A percentile compares a stretch with the other conserved stretches of the same genome.
These are phyloP conservation scores for Hymenoscyphus occultus DNA, from an alignment of 2,329 filamentous ascomycete genomes.

Conservation along the genomic window DNA sequence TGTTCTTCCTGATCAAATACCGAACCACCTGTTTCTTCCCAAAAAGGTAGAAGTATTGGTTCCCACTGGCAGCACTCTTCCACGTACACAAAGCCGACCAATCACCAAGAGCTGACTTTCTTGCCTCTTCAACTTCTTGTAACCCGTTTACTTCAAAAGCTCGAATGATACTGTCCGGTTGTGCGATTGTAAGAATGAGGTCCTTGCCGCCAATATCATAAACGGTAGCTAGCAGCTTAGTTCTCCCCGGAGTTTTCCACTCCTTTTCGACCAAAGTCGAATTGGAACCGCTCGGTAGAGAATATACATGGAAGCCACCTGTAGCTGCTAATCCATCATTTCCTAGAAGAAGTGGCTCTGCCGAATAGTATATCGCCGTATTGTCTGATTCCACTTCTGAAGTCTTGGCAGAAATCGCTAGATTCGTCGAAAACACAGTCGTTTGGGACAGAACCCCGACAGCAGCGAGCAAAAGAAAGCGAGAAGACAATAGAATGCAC, in stretches of 20 bases:
- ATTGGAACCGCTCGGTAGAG: neutral
- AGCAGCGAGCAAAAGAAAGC: neutral
- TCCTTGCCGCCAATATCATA: constrained; percentile 1
- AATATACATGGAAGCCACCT: constrained; percentile 1
- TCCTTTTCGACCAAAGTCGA: neutral
- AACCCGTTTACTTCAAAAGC: neutral
- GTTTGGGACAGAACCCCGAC: neutral
- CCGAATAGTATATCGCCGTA: neutral
- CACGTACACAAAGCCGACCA: constrained; percentile 9
- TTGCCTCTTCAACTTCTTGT: neutral
- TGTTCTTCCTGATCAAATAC: neutral
- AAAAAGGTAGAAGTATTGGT: constrained; percentile 7
- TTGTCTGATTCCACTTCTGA: constrained; percentile 6
- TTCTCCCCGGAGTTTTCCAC: constrained; percentile 1
- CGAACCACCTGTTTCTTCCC: constrained; percentile 6
- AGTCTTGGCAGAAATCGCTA: constrained; percentile 1
- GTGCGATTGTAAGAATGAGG: constrained; percentile 3
- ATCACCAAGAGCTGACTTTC: neutral
- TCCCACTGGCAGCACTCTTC: constrained; percentile 6
- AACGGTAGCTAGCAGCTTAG: neutral
- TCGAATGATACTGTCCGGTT: constrained; percentile 4
- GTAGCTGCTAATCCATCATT: constrained; percentile 2
- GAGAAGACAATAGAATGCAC: neutral
- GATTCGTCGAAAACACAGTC: neutral
- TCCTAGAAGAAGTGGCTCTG: neutral